Evolutionary conservation across 2,329 filamentous ascomycete genomes (phyloP), one percentile per base, ranked within the genome.

Genomic region (Tolypocladium nubicola): DNA sequence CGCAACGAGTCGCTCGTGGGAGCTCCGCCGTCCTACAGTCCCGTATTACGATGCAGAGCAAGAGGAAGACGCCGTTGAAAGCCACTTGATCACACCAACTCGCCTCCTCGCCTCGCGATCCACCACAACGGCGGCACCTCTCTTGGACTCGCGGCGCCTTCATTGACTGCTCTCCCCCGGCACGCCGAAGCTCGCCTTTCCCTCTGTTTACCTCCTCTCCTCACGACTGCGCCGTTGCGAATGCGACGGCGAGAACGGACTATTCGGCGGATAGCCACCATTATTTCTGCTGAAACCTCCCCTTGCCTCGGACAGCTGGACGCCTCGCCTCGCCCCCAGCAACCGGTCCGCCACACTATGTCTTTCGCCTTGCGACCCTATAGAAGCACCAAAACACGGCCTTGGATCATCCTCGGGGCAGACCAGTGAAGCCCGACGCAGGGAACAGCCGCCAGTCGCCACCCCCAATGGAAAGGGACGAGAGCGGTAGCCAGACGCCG

Each of bases 391-490:
- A 52, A 56, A 50, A 33, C 9, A n/a, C 16, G 45, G 45, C 30
- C n/a, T 50, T 30, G 41, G 26, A 40, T 40, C 14, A 11, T 21
- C 13, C 21, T 8, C 37, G 26, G 9, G 13, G 40, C 43, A 45
- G 33, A 47, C 52, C 26, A 33, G 26, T 33, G 26, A 49, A n/a
- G 23, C 26, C 16, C 23, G 26, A 14, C 45, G 23, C 6, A 16
- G 14, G 45, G 2, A 26, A 30, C 10, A 47, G 6, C 14, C 45
- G 8, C 33, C 6, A 19, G 23, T 49, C 45, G 45, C 26, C 45
- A 19, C 10, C 45, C 54, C 53, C 59, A 26, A 72, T 73, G 70
- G 70, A 73, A 23, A 63, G 67, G 14, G 43, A 41, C 40, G 69
- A 72, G 53, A 63, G 57, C 57, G 62, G 64, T 57, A 64, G 64